Evolutionary conservation across 2,329 filamentous ascomycete species (phyloP).

Genomic region (Ophiocordyceps camponoti-saundersi): DNA sequence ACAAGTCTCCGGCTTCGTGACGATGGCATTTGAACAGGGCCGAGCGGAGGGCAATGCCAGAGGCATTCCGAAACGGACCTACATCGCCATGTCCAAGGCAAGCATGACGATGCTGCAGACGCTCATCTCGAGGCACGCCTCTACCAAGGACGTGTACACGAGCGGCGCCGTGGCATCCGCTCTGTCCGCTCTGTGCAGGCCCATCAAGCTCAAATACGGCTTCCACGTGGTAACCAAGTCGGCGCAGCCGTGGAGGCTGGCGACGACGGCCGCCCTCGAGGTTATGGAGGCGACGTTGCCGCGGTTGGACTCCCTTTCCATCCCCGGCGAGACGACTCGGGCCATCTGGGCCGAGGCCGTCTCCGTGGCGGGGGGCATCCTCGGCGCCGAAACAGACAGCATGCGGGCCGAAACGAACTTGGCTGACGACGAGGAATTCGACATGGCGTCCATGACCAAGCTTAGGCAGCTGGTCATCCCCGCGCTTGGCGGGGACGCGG

Average conservation of each 20-base stretch:
- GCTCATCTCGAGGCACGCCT: constrained; percentile 40
- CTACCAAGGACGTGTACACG: constrained; percentile 49
- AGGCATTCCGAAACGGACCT: constrained; percentile 46
- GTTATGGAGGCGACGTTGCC: constrained; percentile 52
- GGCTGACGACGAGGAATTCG: constrained; percentile 58
- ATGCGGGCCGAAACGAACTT: constrained; percentile 31
- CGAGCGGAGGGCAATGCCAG: constrained; percentile 13
- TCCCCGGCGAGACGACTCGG: constrained; percentile 27
- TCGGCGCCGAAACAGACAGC: constrained; percentile 41
- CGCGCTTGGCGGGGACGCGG: constrained; percentile 44
- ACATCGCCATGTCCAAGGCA: constrained; percentile 74
- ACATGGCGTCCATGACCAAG: constrained; percentile 55
- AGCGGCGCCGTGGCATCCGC: constrained; percentile 49
- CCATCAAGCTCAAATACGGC: constrained; percentile 65
- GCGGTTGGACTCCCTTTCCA: constrained; percentile 32
- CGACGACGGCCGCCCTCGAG: constrained; percentile 52
- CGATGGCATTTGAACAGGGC: constrained; percentile 44
- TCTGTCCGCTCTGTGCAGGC: constrained; percentile 48
- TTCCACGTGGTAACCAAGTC: constrained; percentile 58
- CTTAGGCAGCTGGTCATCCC: constrained; percentile 60
- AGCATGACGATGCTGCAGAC: constrained; percentile 55
- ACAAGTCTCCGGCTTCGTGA: constrained; percentile 53
- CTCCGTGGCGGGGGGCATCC: constrained; percentile 49
- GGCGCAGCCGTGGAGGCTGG: constrained; percentile 60
- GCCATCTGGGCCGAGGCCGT: constrained; percentile 57